Conservation (phyloP, 169 alveolate genomes). For the Cryptosporidium felis region DNA sequence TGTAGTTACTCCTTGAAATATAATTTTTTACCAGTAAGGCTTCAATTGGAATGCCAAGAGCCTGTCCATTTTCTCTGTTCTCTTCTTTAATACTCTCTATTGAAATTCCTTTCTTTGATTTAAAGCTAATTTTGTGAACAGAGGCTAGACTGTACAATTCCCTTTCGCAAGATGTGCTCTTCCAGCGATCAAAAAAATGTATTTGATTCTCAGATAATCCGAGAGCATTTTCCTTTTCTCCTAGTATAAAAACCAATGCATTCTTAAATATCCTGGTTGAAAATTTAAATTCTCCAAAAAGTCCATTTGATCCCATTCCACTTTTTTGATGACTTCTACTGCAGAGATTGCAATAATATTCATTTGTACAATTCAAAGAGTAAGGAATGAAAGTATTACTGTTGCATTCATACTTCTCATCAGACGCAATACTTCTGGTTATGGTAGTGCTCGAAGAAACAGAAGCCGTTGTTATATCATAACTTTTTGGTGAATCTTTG, state of each 20-base stretch:
- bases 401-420: not conserved
- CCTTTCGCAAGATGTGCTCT: conserved; percentile 51
- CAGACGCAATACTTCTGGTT: not conserved
- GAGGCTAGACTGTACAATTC: conserved; percentile 5
- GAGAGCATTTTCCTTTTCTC: conserved; percentile 19
- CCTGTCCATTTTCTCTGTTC: not conserved
- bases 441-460: conserved; percentile 9
- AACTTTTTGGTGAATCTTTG: conserved; percentile 59
- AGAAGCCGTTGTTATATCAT: conserved; percentile 7
- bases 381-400: conserved; percentile 6
- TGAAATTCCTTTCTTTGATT: conserved; percentile 33
- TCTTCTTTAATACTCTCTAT: conserved; percentile 26
- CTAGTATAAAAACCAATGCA: conserved; percentile 61
- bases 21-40: conserved; percentile 40
- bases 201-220: conserved; percentile 42
- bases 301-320: not conserved
- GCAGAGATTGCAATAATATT: conserved; percentile 43
- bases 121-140: conserved; percentile 21
- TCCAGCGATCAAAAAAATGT: conserved; percentile 63
- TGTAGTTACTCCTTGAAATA: conserved; percentile 1
- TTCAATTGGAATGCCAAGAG: conserved; percentile 5
- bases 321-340: not conserved
- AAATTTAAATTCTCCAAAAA: conserved; percentile 3
- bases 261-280: conserved; percentile 36
- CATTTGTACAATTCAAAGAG: conserved; percentile 57